Evolutionary conservation across 306 rosid species (phyloP).

Genomic region (Trifolium repens): DNA sequence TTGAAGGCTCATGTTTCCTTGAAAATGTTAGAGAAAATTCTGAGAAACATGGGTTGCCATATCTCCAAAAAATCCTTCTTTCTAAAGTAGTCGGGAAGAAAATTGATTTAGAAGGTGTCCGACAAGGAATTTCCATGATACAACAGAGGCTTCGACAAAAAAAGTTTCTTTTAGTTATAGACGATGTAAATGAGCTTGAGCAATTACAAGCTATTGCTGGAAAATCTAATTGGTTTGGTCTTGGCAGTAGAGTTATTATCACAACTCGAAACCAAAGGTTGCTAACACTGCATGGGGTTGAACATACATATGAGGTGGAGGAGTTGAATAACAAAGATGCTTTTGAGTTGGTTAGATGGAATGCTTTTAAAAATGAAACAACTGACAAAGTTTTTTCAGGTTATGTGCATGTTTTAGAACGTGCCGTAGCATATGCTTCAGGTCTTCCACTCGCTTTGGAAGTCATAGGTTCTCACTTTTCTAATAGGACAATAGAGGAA

Average conservation of each 20-base stretch:
- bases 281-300: not conserved
- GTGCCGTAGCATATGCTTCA: not conserved
- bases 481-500: not conserved
- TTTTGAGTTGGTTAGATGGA: not conserved
- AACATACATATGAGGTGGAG: not conserved
- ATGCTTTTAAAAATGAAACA: not conserved
- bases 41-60: not conserved
- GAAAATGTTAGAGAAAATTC: not conserved
- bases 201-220: slow-evolving; percentile 1
- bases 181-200: not conserved
- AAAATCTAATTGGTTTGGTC: not conserved
- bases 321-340: not conserved
- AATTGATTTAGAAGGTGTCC: not conserved
- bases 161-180: not conserved
- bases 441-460: slow-evolving; percentile 24
- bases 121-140: not conserved
- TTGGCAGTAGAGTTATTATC: not conserved
- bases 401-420: not conserved
- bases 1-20: not conserved
- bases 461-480: slow-evolving; percentile 33
- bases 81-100: not conserved
- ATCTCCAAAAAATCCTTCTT: slow-evolving; percentile 4
- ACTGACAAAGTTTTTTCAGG: not conserved
- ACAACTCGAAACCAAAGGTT: not conserved
- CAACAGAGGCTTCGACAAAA: not conserved